phyloP scores from a whole-genome alignment of 2,329 filamentous ascomycete species.

The Cladophialophora immunda region DNA sequence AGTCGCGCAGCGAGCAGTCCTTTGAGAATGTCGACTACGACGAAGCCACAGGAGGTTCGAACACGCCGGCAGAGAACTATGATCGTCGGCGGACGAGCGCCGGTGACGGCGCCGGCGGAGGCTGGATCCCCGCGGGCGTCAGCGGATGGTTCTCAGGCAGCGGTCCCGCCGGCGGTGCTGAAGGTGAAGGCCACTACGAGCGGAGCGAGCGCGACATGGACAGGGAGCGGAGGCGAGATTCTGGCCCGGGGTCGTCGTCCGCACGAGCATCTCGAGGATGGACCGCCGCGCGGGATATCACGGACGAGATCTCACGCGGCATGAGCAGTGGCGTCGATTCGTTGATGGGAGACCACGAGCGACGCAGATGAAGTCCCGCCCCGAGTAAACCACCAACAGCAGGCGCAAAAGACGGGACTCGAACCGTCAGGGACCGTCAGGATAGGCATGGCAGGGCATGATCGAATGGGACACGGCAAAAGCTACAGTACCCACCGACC shows the following conservation, averaged over 20 bases:
- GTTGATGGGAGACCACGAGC: slow-evolving; percentile 6
- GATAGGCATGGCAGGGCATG: too few relatives aligned
- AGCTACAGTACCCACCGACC: too few relatives aligned
- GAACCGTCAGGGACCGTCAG: not conserved
- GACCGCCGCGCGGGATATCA: slow-evolving; percentile 39
- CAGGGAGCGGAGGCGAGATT: slow-evolving; percentile 10
- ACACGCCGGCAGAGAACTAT: slow-evolving; percentile 20
- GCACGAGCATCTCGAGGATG: slow-evolving; percentile 30
- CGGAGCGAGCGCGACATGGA: slow-evolving; percentile 20
- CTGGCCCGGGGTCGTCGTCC: not conserved
- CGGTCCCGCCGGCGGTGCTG: slow-evolving; percentile 14
- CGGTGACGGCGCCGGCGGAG: not conserved
- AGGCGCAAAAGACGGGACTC: not conserved
- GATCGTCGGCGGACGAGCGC: slow-evolving; percentile 37
- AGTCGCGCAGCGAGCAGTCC: slow-evolving; percentile 85
- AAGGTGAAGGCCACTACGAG: slow-evolving; percentile 21
- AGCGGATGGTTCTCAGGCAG: slow-evolving; percentile 37
- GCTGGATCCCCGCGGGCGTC: slow-evolving; percentile 36
- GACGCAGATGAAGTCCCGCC: slow-evolving; percentile 4
- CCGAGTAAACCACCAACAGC: not conserved
- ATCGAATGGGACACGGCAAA: too few relatives aligned
- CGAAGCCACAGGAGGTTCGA: slow-evolving; percentile 62
- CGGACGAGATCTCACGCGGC: slow-evolving; percentile 36
- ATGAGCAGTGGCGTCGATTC: slow-evolving; percentile 34
- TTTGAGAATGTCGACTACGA: slow-evolving; percentile 89